A percentile compares a stretch with the other conserved stretches of the same genome.
These are phyloP conservation scores for Extremus antarcticus DNA, from an alignment of 495 filamentous ascomycete genomes.

Conservation along the genomic window DNA sequence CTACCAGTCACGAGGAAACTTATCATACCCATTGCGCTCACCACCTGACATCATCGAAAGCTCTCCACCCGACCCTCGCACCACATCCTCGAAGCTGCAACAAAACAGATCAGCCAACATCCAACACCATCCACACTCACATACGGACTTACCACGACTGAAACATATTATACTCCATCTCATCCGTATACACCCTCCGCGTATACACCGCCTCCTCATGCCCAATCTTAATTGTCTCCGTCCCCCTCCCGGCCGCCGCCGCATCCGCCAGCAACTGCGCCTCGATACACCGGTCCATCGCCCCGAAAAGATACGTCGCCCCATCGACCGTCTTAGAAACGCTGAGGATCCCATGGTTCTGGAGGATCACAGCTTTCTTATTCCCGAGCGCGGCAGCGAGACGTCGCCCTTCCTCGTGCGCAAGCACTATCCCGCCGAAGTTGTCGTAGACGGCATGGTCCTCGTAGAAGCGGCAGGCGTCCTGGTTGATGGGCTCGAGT, in stretches of 20 bases:
- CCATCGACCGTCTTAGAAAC: constrained; percentile 27
- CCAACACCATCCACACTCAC: neutral
- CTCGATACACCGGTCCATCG: constrained; percentile 62
- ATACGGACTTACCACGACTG: constrained; percentile 9
- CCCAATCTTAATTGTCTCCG: constrained; percentile 54
- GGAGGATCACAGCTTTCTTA: constrained; percentile 58
- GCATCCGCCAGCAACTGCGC: constrained; percentile 67
- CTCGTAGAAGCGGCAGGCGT: constrained; percentile 34
- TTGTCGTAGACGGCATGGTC: constrained; percentile 50
- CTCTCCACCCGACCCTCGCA: constrained; percentile 9
- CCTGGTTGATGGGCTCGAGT: constrained; percentile 52
- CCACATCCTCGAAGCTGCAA: constrained; percentile 15
- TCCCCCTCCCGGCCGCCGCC: constrained; percentile 53
- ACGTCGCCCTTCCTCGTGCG: constrained; percentile 53
- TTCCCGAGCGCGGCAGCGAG: constrained; percentile 52
- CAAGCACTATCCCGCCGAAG: constrained; percentile 65
- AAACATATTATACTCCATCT: constrained; percentile 21
- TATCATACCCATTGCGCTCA: constrained; percentile 13
- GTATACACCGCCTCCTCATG: constrained; percentile 60
- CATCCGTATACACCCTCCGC: constrained; percentile 18
- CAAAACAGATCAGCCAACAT: too few species aligned
- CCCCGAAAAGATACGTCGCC: constrained; percentile 62
- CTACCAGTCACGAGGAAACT: constrained; percentile 10
- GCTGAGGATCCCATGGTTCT: constrained; percentile 57
- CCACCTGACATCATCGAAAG: constrained; percentile 14